Percentiles rank a stretch among this genome's conserved stretches.
phyloP scores from a whole-genome alignment of 2,329 filamentous ascomycete genomes.

The Ophiostoma tasmaniense region DNA sequence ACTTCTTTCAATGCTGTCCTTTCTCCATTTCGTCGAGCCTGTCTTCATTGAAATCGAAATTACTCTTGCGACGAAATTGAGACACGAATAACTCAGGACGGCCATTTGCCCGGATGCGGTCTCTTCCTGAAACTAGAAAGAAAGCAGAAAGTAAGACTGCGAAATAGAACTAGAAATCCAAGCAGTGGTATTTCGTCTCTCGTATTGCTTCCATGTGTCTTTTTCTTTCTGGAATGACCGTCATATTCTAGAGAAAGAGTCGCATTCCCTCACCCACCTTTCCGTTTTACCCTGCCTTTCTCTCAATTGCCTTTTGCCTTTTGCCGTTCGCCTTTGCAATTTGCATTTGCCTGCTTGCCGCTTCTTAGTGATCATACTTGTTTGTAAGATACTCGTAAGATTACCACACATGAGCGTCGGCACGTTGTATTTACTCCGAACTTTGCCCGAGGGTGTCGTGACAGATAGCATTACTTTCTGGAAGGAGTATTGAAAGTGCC shows the following conservation, averaged over 20 bases:
- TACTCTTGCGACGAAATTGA: not conserved
- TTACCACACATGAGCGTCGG: not conserved
- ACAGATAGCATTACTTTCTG: not conserved
- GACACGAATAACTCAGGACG: not conserved
- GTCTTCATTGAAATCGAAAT: not conserved
- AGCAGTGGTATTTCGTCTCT: too few species aligned
- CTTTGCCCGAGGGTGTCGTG: not conserved
- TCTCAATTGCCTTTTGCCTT: not conserved
- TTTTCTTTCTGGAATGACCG: not conserved
- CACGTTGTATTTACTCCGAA: not conserved
- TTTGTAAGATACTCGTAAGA: not conserved
- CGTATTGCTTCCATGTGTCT: not conserved
- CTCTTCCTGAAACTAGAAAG: not conserved
- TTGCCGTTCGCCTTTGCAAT: not conserved
- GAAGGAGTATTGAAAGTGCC: too few species aligned
- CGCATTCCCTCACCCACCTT: not conserved
- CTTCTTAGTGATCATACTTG: not conserved
- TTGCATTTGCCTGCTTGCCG: not conserved
- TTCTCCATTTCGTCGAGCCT: not conserved
- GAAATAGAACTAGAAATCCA: not conserved
- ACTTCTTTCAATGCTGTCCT: not conserved
- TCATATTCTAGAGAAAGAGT: not conserved
- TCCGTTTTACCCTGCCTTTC: too few species aligned
- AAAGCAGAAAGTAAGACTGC: not conserved
- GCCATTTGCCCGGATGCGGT: conserved; percentile 4